A percentile compares a stretch with the other conserved stretches of the same genome.
These are phyloP conservation scores for Candida alai DNA, from an alignment of 805 yeast species.

Conservation along the genomic window DNA sequence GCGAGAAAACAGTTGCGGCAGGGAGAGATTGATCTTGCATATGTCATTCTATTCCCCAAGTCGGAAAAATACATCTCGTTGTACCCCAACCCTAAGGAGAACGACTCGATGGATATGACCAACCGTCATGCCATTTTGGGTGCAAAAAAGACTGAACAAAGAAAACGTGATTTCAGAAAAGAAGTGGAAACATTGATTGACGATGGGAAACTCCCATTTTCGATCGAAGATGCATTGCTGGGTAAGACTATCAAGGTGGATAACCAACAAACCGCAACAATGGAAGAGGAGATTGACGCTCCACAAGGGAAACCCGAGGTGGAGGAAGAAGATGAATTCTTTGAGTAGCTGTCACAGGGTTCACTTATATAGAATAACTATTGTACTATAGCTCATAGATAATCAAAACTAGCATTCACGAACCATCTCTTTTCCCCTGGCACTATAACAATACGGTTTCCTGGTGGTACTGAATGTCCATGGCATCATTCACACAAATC, in stretches of 20 bases:
- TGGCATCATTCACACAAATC: conserved; percentile 60
- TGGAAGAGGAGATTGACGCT: conserved; percentile 39
- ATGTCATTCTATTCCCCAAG: conserved; percentile 73
- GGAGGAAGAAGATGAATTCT: conserved; percentile 43
- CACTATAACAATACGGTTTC: conserved; percentile 8
- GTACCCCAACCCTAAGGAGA: conserved; percentile 48
- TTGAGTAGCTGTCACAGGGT: conserved; percentile 21
- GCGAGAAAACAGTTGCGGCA: conserved; percentile 50
- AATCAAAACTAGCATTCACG: neutral
- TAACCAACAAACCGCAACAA: conserved; percentile 13
- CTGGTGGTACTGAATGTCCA: conserved; percentile 46
- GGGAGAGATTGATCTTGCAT: conserved; percentile 67
- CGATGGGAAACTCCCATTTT: conserved; percentile 50
- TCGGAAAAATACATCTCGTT: conserved; percentile 76
- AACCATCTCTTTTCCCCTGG: no score
- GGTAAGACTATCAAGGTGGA: conserved; percentile 33
- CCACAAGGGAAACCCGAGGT: conserved; percentile 29
- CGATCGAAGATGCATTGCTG: conserved; percentile 42
- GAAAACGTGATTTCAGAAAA: conserved; percentile 43
- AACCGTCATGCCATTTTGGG: conserved; percentile 42
- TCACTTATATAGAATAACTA: neutral
- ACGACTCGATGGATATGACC: conserved; percentile 16
- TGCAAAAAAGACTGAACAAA: conserved; percentile 37
- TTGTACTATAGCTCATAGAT: conserved; percentile 4
- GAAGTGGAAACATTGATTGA: conserved; percentile 50